phyloP scores from a whole-genome alignment of 2,329 filamentous ascomycete genomes.

The Macrophomina pseudophaseolina region DNA sequence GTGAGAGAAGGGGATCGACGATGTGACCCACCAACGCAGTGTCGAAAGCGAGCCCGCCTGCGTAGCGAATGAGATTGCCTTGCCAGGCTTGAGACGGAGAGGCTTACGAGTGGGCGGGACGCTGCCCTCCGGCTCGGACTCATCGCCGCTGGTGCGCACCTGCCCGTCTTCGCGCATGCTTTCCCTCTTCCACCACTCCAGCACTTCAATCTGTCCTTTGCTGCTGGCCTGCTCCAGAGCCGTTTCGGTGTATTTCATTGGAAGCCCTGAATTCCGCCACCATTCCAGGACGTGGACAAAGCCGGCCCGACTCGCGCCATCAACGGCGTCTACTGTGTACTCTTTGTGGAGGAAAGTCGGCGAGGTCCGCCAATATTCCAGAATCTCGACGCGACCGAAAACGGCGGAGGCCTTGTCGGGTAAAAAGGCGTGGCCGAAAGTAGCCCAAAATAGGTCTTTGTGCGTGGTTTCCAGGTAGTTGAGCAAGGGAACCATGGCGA shows the following conservation, averaged over 20 bases:
- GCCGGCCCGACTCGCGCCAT: slow-evolving; percentile 84
- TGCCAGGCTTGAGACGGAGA: slow-evolving; percentile 76
- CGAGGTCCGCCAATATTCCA: slow-evolving; percentile 90
- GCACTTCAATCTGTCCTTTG: slow-evolving; percentile 80
- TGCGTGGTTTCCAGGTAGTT: slow-evolving; percentile 70
- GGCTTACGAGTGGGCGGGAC: slow-evolving; percentile 31
- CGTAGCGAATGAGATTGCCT: slow-evolving; percentile 80
- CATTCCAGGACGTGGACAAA: slow-evolving; percentile 86
- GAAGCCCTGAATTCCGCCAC: slow-evolving; percentile 84
- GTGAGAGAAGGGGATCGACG: slow-evolving; percentile 77
- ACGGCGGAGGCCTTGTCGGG: slow-evolving; percentile 87
- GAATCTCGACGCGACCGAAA: slow-evolving; percentile 80
- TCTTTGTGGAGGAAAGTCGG: slow-evolving; percentile 83
- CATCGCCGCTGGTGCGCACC: slow-evolving; percentile 32
- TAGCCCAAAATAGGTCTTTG: slow-evolving; percentile 81
- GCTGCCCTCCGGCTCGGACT: slow-evolving; percentile 30
- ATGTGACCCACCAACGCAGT: slow-evolving; percentile 86
- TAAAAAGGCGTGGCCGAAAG: slow-evolving; percentile 79
- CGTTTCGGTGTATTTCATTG: slow-evolving; percentile 82
- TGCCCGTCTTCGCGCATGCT: slow-evolving; percentile 40
- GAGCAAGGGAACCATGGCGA: slow-evolving; percentile 80
- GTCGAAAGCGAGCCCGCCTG: slow-evolving; percentile 80
- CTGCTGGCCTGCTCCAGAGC: slow-evolving; percentile 87
- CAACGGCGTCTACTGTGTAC: slow-evolving; percentile 83
- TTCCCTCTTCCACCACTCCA: slow-evolving; percentile 91